Evolutionary conservation across 306 rosid genomes (phyloP), one percentile per base, ranked within the genome.

Genomic region (Cicer judaicum): DNA sequence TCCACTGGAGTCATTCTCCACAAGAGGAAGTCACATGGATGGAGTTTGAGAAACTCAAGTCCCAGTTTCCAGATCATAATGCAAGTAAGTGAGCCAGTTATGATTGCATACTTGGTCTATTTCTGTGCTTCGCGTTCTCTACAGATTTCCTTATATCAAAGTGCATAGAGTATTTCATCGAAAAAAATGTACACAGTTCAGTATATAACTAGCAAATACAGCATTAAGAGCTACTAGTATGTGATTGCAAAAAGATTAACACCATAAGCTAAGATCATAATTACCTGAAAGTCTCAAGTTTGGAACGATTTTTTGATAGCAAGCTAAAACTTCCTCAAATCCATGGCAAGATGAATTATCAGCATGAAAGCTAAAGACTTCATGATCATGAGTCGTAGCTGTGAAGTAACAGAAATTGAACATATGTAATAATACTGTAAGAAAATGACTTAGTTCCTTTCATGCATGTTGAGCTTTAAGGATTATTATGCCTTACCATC

Each of bases 261-360:
- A 62, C 19, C 9, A 19, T 47, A 18, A 44, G 69, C 38, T 63
- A 19, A 39, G 66, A 79, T 40, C 38, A 63, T 36, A 78, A 63
- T 72, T 74, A 92, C 98, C 94, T 70, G 96, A 79, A 39, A 92
- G 89, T 62, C 47, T 83, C 78, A 89, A 76, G 78, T 81, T 79
- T 10, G 98, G 92, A 79, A 87, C 91, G 11, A 87, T 57, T 54
- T 72, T 84, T 77, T 52, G 83, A 80, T 92, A 92, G 83, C 98
- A 92, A 64, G 86, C 74, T 73, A 92, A 63, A 49, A 90, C 98
- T 76, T 92, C 96, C 74, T 90, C 94, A 56, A 90, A 92, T 13
- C 96, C 96, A 78, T 86, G 89, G 87, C 98, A 90, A 39, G 98
- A 72, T 13, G 94, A 80, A 60, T 82, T 82, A 61, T 92, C 96